Evolutionary conservation across 73 alveolate genomes (phyloP).

Genomic region (Durusdinium trenchii): DNA sequence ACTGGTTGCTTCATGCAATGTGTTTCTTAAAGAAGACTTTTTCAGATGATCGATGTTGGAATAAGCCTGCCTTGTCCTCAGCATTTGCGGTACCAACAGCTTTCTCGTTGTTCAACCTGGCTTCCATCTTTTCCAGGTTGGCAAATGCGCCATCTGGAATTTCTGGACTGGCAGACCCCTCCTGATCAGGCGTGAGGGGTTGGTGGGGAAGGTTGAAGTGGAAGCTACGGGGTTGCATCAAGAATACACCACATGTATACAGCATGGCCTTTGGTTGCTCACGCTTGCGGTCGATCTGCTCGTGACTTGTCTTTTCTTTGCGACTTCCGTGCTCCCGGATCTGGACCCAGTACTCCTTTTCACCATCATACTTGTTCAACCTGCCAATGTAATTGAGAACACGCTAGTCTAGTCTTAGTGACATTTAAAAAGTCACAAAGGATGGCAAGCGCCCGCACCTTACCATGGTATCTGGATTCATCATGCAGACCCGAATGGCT

Average conservation of each 20-base stretch:
- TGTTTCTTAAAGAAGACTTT: background rate
- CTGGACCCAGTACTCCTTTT: background rate
- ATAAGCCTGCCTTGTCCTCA: background rate
- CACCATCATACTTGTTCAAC: no score
- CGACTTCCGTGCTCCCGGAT: background rate
- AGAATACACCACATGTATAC: background rate
- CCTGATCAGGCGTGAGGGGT: background rate
- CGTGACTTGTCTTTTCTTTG: background rate
- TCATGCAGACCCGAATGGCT: background rate
- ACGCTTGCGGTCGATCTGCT: background rate
- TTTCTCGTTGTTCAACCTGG: background rate
- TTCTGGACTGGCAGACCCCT: background rate
- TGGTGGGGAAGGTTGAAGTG: background rate
- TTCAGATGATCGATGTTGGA: background rate
- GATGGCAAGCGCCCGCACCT: no score
- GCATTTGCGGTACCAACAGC: background rate
- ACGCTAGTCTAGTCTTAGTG: background rate
- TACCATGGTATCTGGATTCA: background rate
- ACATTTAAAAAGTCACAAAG: background rate
- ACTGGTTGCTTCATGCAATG: background rate
- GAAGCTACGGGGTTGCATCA: background rate
- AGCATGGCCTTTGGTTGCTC: background rate
- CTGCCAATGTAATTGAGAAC: background rate
- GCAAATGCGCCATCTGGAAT: background rate
- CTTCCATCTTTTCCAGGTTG: background rate